Evolutionary conservation across 2,329 filamentous ascomycete species (phyloP).

Genomic region (Colletotrichum tofieldiae): DNA sequence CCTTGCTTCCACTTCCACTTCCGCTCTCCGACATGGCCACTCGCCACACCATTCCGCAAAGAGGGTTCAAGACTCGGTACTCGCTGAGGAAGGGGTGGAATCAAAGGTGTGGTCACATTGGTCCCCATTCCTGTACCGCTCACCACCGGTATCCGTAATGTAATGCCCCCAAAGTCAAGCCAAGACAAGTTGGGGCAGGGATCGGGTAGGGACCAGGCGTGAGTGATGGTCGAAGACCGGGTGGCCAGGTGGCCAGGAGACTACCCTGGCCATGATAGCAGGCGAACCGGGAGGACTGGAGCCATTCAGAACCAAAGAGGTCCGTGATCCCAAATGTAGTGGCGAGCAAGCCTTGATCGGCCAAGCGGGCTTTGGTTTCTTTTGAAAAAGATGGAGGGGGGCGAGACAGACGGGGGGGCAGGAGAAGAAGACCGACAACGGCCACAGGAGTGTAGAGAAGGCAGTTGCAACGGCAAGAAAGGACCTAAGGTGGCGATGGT

Average conservation of each 20-base stretch:
- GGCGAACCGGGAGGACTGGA: background rate
- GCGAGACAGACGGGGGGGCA: background rate
- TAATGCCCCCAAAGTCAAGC: slow-evolving; percentile 17
- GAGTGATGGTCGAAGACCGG: background rate
- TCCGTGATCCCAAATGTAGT: slow-evolving; percentile 20
- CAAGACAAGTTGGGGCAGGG: slow-evolving; percentile 8
- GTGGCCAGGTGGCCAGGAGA: background rate
- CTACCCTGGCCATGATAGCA: background rate
- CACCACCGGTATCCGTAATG: slow-evolving; percentile 7
- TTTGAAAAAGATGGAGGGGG: background rate
- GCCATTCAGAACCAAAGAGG: slow-evolving; percentile 3
- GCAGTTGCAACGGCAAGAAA: background rate
- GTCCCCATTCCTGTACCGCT: slow-evolving; percentile 17
- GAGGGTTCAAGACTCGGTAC: slow-evolving; percentile 1
- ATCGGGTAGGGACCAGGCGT: background rate
- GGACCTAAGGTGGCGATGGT: background rate
- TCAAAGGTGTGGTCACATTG: background rate
- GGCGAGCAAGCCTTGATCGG: slow-evolving; percentile 19
- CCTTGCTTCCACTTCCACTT: slow-evolving; percentile 18
- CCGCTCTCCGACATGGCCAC: background rate
- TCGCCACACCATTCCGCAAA: background rate
- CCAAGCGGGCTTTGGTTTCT: slow-evolving; percentile 20
- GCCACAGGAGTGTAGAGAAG: background rate
- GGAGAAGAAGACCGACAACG: background rate
- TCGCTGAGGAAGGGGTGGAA: background rate